phyloP scores from a whole-genome alignment of 2,329 filamentous ascomycete species.

The Sarocladium strictum region DNA sequence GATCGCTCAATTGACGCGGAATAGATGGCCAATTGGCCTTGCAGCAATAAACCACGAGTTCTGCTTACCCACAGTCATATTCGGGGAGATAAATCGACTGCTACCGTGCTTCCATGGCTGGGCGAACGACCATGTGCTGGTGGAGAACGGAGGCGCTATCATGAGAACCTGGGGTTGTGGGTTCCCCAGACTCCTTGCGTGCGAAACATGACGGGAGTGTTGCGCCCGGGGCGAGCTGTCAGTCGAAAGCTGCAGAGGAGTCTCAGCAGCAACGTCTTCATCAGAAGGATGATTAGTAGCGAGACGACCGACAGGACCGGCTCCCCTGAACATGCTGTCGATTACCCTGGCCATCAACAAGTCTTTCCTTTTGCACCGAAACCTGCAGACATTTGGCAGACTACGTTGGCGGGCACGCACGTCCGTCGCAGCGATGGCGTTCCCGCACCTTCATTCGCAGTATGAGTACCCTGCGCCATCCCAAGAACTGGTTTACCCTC shows the following conservation, averaged over 20 bases:
- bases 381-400: no score
- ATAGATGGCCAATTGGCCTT: not conserved
- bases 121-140: not conserved
- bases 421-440: not conserved
- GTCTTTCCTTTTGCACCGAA: not conserved
- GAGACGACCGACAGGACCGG: no score
- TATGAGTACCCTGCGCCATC: not conserved
- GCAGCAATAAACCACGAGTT: no score
- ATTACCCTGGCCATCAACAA: not conserved
- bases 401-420: no score
- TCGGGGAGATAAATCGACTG: not conserved
- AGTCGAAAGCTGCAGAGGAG: not conserved
- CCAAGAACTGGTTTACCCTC: not conserved
- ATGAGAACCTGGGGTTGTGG: slow-evolving; percentile 7
- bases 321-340: no score
- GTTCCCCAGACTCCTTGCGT: slow-evolving; percentile 2
- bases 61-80: no score
- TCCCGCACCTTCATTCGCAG: not conserved
- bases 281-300: no score
- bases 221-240: no score
- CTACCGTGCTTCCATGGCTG: not conserved
- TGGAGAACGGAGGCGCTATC: slow-evolving; percentile 1
- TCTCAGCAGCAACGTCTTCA: not conserved
- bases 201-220: not conserved
- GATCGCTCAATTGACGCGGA: not conserved